Evolutionary conservation across 2,329 filamentous ascomycete genomes (phyloP), one percentile per base, ranked within the genome.

Genomic region (Diaporthe ilicicola): DNA sequence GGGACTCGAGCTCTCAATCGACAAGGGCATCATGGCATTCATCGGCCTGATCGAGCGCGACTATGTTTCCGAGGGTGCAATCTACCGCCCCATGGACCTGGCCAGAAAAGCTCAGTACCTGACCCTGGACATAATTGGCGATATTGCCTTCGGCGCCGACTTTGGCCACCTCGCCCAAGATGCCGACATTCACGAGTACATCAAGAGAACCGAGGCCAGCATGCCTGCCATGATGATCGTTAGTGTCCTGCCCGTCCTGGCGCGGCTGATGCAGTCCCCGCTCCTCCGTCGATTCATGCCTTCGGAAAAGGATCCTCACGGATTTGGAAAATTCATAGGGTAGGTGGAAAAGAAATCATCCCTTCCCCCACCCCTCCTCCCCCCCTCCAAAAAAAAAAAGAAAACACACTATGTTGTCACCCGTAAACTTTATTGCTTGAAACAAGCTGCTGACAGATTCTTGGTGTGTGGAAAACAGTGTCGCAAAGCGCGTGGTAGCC

Each of bases 71-170:
- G 76, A 76, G 27, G 73, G 73, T 24, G 72, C 67, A 10, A 72
- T 75, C 0, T 76, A 73, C 34, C 84, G 85, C 67, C 77, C 82
- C 7, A 80, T 87, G 74, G 86, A 90, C 73, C 75, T 89, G 55
- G 84, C 84, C 6, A 79, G 79, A 39, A 85, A 86, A 67, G 81
- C 84, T 2, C 85, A 87, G 68, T 88, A 82, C 78, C 84, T 89
- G 55, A 88, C 87, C 0, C 78, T 89, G 3, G 87, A 90, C 73
- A 84, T 89, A 48, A 87, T 90, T 72, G 85, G 82, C 29, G 81
- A 82, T 3, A 75, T 90, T 15, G 85, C 84, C 0, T 85, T 89
- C 34, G 87, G 87, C 51, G 76, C 82, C 56, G 77, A 81, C 4
- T 85, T 88, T 64, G 84, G 85, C 12, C 86, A 84, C 73, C 76